Conservation (phyloP, 352 stramenopile genomes). For the Ophiocytium majus region DNA sequence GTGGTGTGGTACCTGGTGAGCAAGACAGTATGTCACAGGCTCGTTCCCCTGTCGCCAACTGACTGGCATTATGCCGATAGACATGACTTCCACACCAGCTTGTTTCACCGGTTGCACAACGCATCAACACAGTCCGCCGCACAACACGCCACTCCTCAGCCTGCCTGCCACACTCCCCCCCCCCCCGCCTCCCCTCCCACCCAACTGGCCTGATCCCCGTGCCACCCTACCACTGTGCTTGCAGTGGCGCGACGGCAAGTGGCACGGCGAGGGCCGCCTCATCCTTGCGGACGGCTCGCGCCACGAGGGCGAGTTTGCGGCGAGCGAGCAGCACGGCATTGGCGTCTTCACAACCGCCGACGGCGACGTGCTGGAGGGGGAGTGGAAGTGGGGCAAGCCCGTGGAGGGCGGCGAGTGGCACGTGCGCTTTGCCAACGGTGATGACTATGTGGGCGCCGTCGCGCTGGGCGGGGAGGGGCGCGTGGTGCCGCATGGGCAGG, state of each 20-base stretch:
- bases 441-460: constrained; percentile 73
- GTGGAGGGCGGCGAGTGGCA: constrained; percentile 50
- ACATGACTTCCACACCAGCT: too few species aligned
- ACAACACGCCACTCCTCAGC: too few species aligned
- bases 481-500: constrained; percentile 64
- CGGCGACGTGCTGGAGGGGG: constrained; percentile 53
- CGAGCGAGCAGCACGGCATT: constrained; percentile 42
- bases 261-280: constrained; percentile 48
- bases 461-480: constrained; percentile 54
- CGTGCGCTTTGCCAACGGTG: constrained; percentile 62
- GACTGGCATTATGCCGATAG: too few species aligned
- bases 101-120: too few species aligned
- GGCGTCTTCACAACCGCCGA: constrained; percentile 35
- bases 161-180: too few species aligned
- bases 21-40: too few species aligned
- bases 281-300: constrained; percentile 22
- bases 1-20: too few species aligned
- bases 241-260: constrained; percentile 45
- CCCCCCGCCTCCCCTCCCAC: not conserved
- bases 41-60: too few species aligned
- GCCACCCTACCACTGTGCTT: too few species aligned
- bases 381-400: constrained; percentile 38
- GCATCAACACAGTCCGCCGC: too few species aligned
- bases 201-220: too few species aligned
- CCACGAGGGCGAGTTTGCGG: constrained; percentile 54